Conservation (phyloP, 441 rosid genomes). For the Melastoma candidum region DNA sequence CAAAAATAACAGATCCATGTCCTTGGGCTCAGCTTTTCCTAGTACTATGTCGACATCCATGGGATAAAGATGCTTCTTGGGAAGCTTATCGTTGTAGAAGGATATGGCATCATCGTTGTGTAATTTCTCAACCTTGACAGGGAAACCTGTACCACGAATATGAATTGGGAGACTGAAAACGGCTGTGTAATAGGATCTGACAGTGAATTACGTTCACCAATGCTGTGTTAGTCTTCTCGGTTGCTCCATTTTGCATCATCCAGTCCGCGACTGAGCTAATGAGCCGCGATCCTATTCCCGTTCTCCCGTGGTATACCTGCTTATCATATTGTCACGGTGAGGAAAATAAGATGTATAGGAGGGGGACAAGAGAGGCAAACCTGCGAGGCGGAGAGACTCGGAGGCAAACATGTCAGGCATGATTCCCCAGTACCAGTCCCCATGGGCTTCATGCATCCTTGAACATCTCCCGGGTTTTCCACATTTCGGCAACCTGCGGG, state of each 20-base stretch:
- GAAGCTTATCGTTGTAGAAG: slow-evolving; percentile 30
- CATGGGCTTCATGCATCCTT: slow-evolving; percentile 55
- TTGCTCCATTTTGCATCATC: slow-evolving; percentile 38
- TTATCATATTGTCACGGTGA: not conserved
- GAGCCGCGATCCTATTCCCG: slow-evolving; percentile 49
- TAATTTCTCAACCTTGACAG: slow-evolving; percentile 25
- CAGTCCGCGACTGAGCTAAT: slow-evolving; percentile 45
- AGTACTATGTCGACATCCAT: slow-evolving; percentile 34
- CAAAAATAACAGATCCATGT: slow-evolving; percentile 50
- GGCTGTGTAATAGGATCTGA: slow-evolving; percentile 31
- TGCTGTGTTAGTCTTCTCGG: slow-evolving; percentile 37
- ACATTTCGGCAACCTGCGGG: slow-evolving; percentile 50
- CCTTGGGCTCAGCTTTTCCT: slow-evolving; percentile 39
- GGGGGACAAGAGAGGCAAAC: slow-evolving; percentile 17
- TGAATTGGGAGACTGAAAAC: slow-evolving; percentile 34
- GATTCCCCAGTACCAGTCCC: slow-evolving; percentile 28
- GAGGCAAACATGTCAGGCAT: slow-evolving; percentile 38
- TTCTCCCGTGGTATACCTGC: slow-evolving; percentile 23
- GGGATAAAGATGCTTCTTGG: slow-evolving; percentile 34
- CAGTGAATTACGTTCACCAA: slow-evolving; percentile 40
- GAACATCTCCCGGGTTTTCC: slow-evolving; percentile 36
- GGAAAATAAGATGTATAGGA: not conserved
- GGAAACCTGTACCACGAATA: slow-evolving; percentile 25
- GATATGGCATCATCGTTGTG: slow-evolving; percentile 32
- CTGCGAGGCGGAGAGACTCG: slow-evolving; percentile 47